Percentiles rank a stretch among this genome's conserved stretches.
Conservation (phyloP, 345 rosid species). For the Eucalyptus shirleyi region DNA sequence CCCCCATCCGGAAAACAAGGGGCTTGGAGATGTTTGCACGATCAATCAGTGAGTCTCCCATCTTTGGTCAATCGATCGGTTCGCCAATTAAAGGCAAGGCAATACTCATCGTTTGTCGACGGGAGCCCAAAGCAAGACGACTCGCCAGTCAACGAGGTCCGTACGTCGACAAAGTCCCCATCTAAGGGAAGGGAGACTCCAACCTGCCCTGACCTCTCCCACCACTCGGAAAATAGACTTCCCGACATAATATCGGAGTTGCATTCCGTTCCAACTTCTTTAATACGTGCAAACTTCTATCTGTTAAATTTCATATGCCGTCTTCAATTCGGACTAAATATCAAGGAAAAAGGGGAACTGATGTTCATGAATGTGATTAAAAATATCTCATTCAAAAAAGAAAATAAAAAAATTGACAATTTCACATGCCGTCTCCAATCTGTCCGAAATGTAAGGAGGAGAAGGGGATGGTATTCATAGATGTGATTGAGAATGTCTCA, state of each 20-base stretch:
- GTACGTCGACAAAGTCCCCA: neutral
- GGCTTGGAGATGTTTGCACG: neutral
- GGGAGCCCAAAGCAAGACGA: no score
- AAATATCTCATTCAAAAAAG: accelerated
- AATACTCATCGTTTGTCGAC: neutral
- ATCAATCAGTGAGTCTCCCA: no score
- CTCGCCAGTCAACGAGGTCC: no score
- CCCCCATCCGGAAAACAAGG: neutral
- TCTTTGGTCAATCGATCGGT: neutral
- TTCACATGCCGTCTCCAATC: accelerated
- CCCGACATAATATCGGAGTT: no score
- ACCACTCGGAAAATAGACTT: no score
- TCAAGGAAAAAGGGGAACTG: accelerated
- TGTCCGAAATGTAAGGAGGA: accelerated
- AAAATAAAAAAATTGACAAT: no score
- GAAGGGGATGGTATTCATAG: accelerated
- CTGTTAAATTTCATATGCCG: no score
- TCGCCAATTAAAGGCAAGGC: neutral
- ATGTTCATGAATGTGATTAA: accelerated
- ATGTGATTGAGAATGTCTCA: neutral
- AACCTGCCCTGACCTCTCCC: no score
- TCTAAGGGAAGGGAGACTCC: neutral
- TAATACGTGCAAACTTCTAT: no score
- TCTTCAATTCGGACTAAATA: accelerated
- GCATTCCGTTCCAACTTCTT: no score